Base-by-base conservation (phyloP, 2,329 filamentous ascomycete species). In the Aspergillus uvarum region DNA sequence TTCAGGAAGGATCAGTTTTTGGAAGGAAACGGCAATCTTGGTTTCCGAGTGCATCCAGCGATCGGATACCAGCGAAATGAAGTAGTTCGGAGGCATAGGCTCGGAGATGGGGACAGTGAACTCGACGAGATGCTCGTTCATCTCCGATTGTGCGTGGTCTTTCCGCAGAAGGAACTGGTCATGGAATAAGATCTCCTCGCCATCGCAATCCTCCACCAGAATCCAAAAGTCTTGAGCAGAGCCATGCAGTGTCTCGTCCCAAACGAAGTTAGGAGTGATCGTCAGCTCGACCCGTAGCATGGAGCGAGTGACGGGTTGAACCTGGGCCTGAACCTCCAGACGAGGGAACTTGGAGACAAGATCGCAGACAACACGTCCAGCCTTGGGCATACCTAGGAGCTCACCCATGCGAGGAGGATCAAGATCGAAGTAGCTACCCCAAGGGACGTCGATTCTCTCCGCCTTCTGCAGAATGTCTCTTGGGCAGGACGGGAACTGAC, bases 11-110 rank as follows among this genome's bases (percentile, higher is more conserved):
- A 96, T 90, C 29, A 99, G 83, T 74, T 97, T 97, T 74, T 96
- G 90, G 80, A 99, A 98, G 0, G 93, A 94, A 2, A 99, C 89
- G 0, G 94, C 89, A 56, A 99, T 81, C 72, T 93, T 92, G 1
- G 93, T 96, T 79, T 99, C 93, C 0, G 94, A 92, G 73, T 96
- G 92, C 92, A 99, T 97, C 95, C 95, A 99, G 67, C 95, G 85
- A 75, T 99, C 95, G 3, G 94, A 98, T 21, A 97, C 80, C 44
- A 99, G 86, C 0, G 92, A 95, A 69, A 99, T 92, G 78, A 99
- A 99, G 80, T 99, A 99, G 76, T 99, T 96, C 0, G 96, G 95
- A 14, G 95, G 95, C 90, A 98, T 96, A 0, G 96, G 96, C 68
- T 99, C 95, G 0, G 92, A 93, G 67, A 99, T 96, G 0, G 95